These are phyloP conservation scores for Astragalus glycyphyllos DNA, from an alignment of 306 rosid species.

Conservation along the genomic window DNA sequence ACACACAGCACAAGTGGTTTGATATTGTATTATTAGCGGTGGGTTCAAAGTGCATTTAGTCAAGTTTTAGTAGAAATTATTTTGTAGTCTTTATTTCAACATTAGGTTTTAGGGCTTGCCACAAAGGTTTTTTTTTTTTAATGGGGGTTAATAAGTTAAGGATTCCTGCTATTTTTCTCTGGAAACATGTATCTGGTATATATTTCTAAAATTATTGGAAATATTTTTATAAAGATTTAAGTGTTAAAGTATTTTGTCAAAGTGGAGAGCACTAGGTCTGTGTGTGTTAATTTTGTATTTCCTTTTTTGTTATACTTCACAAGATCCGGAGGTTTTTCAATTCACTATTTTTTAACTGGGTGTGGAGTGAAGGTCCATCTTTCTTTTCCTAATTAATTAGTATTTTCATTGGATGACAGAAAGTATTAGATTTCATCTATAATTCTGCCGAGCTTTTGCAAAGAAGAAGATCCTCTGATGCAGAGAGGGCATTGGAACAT, in stretches of 20 bases:
- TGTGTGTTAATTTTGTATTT: constrained; percentile 33
- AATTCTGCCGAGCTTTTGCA: constrained; percentile 66
- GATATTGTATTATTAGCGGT: constrained; percentile 11
- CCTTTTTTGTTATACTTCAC: constrained; percentile 32
- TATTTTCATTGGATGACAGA: constrained; percentile 63
- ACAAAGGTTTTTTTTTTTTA: not conserved
- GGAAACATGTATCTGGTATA: no score
- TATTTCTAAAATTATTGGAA: no score
- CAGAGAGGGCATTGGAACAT: constrained; percentile 65
- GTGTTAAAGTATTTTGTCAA: no score
- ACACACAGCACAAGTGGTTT: not conserved
- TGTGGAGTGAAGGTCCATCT: constrained; percentile 19
- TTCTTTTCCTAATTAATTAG: constrained; percentile 40
- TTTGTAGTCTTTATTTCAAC: not conserved
- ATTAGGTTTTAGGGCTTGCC: not conserved
- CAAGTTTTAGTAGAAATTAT: constrained; percentile 6
- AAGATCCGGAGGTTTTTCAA: constrained; percentile 24
- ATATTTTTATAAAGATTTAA: no score
- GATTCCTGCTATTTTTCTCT: constrained; percentile 17
- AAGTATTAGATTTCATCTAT: constrained; percentile 66
- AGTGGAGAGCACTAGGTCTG: no score
- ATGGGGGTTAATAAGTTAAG: not conserved
- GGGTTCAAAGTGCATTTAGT: constrained; percentile 4
- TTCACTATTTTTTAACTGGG: constrained; percentile 26
- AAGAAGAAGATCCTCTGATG: constrained; percentile 60